Evolutionary conservation across 495 filamentous ascomycete genomes (phyloP), one percentile per base, ranked within the genome.

Genomic region (Aspergillus biplanus): DNA sequence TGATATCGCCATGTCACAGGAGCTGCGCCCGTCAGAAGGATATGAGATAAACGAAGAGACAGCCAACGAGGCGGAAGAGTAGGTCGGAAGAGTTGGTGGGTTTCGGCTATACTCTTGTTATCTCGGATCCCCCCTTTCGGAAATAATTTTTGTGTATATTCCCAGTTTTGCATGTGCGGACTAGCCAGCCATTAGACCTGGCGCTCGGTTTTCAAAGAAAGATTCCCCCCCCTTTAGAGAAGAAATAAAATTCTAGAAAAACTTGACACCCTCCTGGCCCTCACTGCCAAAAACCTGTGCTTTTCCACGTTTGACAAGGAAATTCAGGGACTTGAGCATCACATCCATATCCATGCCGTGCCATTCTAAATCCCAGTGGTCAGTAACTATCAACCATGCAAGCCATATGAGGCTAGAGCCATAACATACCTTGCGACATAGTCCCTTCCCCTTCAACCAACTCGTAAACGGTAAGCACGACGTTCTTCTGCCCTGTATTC

Each of bases 281-380:
- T 93, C 93, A 42, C 67, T 75, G 18, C 94, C 94, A 80, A 99
- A 97, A 12, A 98, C 85, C 76, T 97, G 93, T 27, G 95, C 93
- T 76, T 90, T 96, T 64, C 93, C 93, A 39, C 89, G 81, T 81
- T 93, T 97, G 31, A 96, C 92, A 31, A 97, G 79, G 57, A 92
- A 80, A 61, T 82, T 80, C 16, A 99, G 77, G n/a, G 90, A 85
- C 71, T 89, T 91, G 60, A 88, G 82, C 72, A 98, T 83, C 37
- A 96, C 68, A 31, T 92, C 92, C 27, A 77, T 71, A 66, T 97
- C 93, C 82, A 99, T 91, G 15, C 91, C 92, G 78, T 92, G 88
- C 71, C 96, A 95, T 73, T 95, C 92, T 92, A 63, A 9, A 59
- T 2, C 27, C 15, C 12, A 12, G 12, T 16, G 52, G 47, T 75